Evolutionary conservation across 2,329 filamentous ascomycete genomes (phyloP).

Genomic region (Fusarium secorum): DNA sequence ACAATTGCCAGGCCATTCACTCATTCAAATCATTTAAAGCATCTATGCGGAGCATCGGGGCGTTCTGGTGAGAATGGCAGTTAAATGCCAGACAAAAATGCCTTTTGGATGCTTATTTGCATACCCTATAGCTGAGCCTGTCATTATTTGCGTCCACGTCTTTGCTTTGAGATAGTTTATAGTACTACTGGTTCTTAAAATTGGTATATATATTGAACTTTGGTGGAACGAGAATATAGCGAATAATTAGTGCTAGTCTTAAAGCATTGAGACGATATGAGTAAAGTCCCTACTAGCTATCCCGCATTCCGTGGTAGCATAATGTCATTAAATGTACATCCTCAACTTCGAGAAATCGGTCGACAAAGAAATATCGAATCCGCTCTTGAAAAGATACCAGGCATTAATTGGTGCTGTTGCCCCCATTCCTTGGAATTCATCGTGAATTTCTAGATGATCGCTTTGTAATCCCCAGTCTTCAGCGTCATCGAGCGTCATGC

Average conservation of each 20-base stretch:
- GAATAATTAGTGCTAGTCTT: accelerated
- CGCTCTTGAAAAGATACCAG: neutral
- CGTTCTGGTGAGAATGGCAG: neutral
- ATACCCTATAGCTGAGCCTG: neutral
- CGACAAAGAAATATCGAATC: neutral
- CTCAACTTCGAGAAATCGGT: no score
- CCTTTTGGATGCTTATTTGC: no score
- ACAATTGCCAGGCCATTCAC: no score
- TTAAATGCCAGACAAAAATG: no score
- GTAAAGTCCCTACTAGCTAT: accelerated
- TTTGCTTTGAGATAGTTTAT: neutral
- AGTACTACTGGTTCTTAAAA: neutral
- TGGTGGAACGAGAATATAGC: accelerated
- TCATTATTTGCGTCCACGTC: neutral
- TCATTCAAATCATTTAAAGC: neutral
- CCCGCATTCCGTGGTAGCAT: accelerated
- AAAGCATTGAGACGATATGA: neutral
- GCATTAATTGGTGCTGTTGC: neutral
- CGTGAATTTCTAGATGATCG: neutral
- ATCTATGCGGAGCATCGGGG: neutral
- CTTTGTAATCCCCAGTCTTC: conserved; percentile 16
- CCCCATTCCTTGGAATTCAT: neutral
- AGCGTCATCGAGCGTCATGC: conserved; percentile 24
- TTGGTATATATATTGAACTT: accelerated
- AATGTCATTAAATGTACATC: accelerated